These are phyloP conservation scores for Melampsora americana DNA, from an alignment of 1,284 basidiomycete species.

Conservation along the genomic window DNA sequence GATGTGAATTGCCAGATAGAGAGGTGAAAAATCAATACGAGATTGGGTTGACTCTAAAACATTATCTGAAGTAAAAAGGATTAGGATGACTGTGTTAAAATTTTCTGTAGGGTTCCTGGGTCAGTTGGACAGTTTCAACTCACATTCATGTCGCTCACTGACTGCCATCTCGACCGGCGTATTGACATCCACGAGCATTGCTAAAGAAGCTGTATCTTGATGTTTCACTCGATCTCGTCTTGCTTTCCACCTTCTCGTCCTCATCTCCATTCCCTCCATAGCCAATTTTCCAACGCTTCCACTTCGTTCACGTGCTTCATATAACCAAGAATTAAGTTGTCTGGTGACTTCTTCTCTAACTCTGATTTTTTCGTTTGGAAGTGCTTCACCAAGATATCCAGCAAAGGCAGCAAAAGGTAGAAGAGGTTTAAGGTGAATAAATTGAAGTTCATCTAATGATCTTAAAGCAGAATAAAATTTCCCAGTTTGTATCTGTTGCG, in stretches of 20 bases:
- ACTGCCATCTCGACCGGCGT: constrained; percentile 90
- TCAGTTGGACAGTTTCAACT: constrained; percentile 52
- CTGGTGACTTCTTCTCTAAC: constrained; percentile 91
- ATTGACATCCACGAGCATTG: constrained; percentile 75
- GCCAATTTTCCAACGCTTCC: constrained; percentile 82
- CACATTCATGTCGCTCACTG: constrained; percentile 91
- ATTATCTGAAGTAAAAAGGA: constrained; percentile 63
- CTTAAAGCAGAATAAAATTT: constrained; percentile 95
- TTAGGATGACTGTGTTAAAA: not conserved
- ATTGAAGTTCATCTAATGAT: constrained; percentile 88
- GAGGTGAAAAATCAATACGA: constrained; percentile 84
- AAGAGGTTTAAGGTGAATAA: constrained; percentile 75
- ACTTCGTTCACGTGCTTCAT: constrained; percentile 86
- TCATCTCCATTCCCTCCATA: constrained; percentile 80
- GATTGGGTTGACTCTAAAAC: constrained; percentile 85
- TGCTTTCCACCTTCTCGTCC: constrained; percentile 78
- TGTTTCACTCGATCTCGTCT: constrained; percentile 73
- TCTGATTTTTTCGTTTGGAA: constrained; percentile 81
- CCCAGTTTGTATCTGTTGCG: constrained; percentile 83
- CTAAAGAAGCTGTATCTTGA: constrained; percentile 56
- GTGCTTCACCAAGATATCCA: constrained; percentile 80
- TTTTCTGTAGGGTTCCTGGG: no score
- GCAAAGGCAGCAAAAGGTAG: constrained; percentile 91
- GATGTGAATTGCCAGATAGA: constrained; percentile 97
- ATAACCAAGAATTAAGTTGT: constrained; percentile 93